phyloP scores from a whole-genome alignment of 1,139 yeast species.

The Wickerhamomyces sp. region DNA sequence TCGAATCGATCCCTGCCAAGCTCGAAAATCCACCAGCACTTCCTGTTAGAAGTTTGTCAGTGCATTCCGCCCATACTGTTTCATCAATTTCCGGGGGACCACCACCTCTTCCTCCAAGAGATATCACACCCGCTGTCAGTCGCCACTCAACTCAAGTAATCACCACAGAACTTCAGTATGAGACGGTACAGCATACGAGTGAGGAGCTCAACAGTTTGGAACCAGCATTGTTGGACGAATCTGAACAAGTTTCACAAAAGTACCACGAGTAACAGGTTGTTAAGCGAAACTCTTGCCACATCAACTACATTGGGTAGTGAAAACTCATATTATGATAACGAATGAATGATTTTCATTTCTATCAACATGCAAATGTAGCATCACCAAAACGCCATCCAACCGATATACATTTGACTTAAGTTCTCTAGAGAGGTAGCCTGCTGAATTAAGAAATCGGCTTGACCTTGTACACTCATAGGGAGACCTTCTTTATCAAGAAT shows the following conservation, averaged over 20 bases:
- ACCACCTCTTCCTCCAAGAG: constrained; percentile 9
- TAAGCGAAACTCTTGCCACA: no score
- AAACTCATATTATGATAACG: background rate
- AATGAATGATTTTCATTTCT: background rate
- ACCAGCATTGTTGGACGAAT: background rate
- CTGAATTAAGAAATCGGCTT: constrained; percentile 83
- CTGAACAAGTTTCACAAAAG: no score
- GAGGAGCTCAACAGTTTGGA: background rate
- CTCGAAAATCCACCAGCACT: background rate
- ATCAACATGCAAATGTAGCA: background rate
- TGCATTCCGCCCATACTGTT: background rate
- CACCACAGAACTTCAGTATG: background rate
- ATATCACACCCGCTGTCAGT: background rate
- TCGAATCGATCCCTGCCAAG: no score
- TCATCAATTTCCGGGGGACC: background rate
- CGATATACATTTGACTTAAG: constrained; percentile 83
- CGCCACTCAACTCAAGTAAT: background rate
- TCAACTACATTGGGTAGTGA: background rate
- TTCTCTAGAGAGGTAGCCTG: constrained; percentile 73
- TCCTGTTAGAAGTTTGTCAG: background rate
- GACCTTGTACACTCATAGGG: constrained; percentile 88
- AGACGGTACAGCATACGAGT: background rate
- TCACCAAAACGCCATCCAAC: constrained; percentile 83
- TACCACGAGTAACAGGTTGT: background rate
- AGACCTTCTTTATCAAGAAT: constrained; percentile 76